These are phyloP conservation scores for Glycine tomentella DNA, from an alignment of 306 rosid genomes.

Conservation along the genomic window DNA sequence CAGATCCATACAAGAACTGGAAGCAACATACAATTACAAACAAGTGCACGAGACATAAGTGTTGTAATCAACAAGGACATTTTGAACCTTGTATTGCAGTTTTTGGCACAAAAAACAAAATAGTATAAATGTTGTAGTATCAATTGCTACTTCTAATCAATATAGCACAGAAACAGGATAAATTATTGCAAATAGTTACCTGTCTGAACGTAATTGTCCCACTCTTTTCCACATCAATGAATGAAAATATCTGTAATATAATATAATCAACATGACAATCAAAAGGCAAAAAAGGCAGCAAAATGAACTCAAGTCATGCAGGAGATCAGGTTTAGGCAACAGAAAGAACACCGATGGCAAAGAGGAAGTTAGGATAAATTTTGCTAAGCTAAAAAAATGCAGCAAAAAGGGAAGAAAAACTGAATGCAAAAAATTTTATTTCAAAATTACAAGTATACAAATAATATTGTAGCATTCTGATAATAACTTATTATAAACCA, in stretches of 20 bases:
- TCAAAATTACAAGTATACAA: slow-evolving; percentile 24
- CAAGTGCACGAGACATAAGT: background rate
- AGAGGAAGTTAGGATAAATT: background rate
- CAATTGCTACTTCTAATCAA: background rate
- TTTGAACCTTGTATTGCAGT: slow-evolving; percentile 20
- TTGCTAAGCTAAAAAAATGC: too few species aligned
- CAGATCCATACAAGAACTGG: slow-evolving; percentile 83
- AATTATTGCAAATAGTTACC: slow-evolving; percentile 52
- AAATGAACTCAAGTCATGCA: background rate
- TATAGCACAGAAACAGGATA: background rate
- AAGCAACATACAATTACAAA: slow-evolving; percentile 44
- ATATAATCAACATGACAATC: slow-evolving; percentile 23
- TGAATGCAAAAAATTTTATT: slow-evolving; percentile 12
- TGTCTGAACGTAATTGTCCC: slow-evolving; percentile 81
- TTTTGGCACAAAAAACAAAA: slow-evolving; percentile 20
- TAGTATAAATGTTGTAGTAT: background rate
- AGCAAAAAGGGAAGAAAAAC: slow-evolving; percentile 6
- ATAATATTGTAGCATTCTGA: slow-evolving; percentile 20
- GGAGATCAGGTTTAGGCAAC: slow-evolving; percentile 34
- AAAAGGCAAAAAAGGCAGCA: background rate
- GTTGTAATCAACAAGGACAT: slow-evolving; percentile 1
- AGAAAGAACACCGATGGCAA: background rate
- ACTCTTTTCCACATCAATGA: slow-evolving; percentile 71
- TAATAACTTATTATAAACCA: background rate
- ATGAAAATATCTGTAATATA: slow-evolving; percentile 73